Evolutionary conservation across 2,329 filamentous ascomycete genomes (phyloP).

Genomic region (Pseudogymnoascus sp.): DNA sequence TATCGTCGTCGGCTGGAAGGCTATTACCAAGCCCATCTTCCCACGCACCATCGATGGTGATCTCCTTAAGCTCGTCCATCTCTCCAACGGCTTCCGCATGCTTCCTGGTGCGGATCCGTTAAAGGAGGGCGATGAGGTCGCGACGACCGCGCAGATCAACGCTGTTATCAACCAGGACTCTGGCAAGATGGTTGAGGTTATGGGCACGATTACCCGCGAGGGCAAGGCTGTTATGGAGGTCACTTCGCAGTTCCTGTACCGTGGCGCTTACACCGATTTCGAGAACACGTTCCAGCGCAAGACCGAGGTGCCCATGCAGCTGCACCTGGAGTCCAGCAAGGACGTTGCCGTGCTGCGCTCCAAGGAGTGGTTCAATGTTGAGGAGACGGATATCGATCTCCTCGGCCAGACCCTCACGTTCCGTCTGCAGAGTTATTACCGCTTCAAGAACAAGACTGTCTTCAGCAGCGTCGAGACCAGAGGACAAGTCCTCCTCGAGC

Average conservation of each 20-base stretch:
- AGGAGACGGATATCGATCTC: conserved; percentile 77
- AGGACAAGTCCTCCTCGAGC: conserved; percentile 85
- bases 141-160: conserved; percentile 92
- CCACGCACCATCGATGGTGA: conserved; percentile 93
- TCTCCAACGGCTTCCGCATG: conserved; percentile 98
- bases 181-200: conserved; percentile 99
- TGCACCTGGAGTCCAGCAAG: conserved; percentile 78
- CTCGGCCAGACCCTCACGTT: conserved; percentile 91
- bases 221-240: conserved; percentile 92
- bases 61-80: conserved; percentile 86
- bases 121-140: conserved; percentile 88
- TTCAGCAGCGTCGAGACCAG: conserved; percentile 88
- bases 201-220: conserved; percentile 83
- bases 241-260: conserved; percentile 95
- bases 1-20: conserved; percentile 97
- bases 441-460: conserved; percentile 89
- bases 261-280: conserved; percentile 83
- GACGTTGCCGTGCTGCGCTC: conserved; percentile 90
- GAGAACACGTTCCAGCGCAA: conserved; percentile 99
- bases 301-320: conserved; percentile 87
- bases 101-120: conserved; percentile 87
- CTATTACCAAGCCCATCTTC: conserved; percentile 99
- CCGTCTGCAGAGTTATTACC: conserved; percentile 83
- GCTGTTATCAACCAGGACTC: conserved; percentile 97
- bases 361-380: conserved; percentile 94